Evolutionary conservation across 73 alveolate genomes (phyloP).

Genomic region (Diophrys sp.): DNA sequence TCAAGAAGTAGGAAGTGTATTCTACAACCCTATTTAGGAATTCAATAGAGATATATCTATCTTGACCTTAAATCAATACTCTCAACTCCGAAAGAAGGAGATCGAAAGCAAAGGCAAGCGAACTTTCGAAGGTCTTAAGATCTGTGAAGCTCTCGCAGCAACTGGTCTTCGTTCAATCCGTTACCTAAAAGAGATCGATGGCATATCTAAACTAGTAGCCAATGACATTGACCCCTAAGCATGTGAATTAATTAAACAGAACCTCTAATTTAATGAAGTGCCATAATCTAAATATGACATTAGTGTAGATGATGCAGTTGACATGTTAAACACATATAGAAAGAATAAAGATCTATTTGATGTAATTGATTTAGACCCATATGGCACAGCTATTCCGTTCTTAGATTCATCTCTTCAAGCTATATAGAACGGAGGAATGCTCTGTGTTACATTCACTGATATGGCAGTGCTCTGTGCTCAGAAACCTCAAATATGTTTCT

Average conservation of each 20-base stretch:
- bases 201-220: slow-evolving; percentile 66
- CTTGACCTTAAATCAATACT: slow-evolving; percentile 68
- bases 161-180: slow-evolving; percentile 93
- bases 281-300: slow-evolving; percentile 52
- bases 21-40: slow-evolving; percentile 93
- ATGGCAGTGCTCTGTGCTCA: slow-evolving; percentile 92
- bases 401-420: slow-evolving; percentile 85
- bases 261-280: slow-evolving; percentile 64
- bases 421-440: slow-evolving; percentile 77
- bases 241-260: slow-evolving; percentile 80
- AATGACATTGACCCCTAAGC: slow-evolving; percentile 93
- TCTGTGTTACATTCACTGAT: slow-evolving; percentile 94
- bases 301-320: slow-evolving; percentile 81
- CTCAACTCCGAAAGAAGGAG: slow-evolving; percentile 61
- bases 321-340: slow-evolving; percentile 68
- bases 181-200: slow-evolving; percentile 82
- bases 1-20: slow-evolving; percentile 62
- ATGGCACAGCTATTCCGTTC: slow-evolving; percentile 95
- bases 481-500: slow-evolving; percentile 85
- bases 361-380: slow-evolving; percentile 94
- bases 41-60: slow-evolving; percentile 94
- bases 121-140: slow-evolving; percentile 60
- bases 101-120: slow-evolving; percentile 40
- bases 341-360: slow-evolving; percentile 74
- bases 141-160: slow-evolving; percentile 94